Evolutionary conservation across 2,329 filamentous ascomycete species (phyloP).

Genomic region (Ophiostoma tasmaniense): DNA sequence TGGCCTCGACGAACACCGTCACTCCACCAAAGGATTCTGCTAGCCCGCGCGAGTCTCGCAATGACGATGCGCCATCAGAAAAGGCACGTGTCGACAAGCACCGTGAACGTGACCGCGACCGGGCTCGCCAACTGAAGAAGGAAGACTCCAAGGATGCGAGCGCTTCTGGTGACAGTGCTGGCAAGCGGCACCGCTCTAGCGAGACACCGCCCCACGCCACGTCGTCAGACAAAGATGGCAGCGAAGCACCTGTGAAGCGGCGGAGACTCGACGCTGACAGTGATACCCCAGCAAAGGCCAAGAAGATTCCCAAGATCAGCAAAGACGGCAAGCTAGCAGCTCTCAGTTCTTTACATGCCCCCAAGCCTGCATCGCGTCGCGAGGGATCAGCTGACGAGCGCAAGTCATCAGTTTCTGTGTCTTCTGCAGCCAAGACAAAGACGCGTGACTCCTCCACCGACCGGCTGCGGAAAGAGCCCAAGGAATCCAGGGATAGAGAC

Average conservation of each 20-base stretch:
- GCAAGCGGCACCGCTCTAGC: constrained; percentile 53
- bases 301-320: constrained; percentile 32
- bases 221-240: constrained; percentile 44
- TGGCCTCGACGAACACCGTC: constrained; percentile 42
- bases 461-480: constrained; percentile 33
- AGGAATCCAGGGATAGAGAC: constrained; percentile 10
- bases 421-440: constrained; percentile 29
- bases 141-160: constrained; percentile 50
- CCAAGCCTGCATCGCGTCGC: constrained; percentile 31
- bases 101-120: constrained; percentile 51
- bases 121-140: constrained; percentile 52
- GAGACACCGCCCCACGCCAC: constrained; percentile 49
- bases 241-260: constrained; percentile 45
- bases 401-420: constrained; percentile 21
- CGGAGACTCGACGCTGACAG: constrained; percentile 47
- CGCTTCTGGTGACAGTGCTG: constrained; percentile 38
- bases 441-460: constrained; percentile 29
- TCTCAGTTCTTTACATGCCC: constrained; percentile 14
- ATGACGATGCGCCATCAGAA: constrained; percentile 40
- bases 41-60: constrained; percentile 42
- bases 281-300: constrained; percentile 22
- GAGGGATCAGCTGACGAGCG: constrained; percentile 34
- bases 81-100: constrained; percentile 47
- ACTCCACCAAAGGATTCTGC: constrained; percentile 45
- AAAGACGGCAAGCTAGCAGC: neutral